Base-by-base conservation (phyloP, 805 yeast genomes). In the Myxozyma sirexii region DNA sequence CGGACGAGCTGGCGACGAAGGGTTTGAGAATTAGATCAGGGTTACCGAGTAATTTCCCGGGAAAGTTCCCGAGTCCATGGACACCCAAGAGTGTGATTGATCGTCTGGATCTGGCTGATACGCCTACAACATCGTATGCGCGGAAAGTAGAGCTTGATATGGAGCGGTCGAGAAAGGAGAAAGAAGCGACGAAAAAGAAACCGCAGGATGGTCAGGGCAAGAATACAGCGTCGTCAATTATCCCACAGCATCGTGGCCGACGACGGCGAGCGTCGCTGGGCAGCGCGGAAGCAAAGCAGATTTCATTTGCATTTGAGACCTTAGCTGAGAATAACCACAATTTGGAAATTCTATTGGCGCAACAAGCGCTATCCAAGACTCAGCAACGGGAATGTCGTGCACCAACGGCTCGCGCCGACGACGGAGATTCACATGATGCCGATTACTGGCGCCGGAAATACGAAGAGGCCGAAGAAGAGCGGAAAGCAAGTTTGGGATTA, bases 51-150 rank as follows among this genome's bases (percentile, higher is more conserved):
- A 50, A 62, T 29, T 66, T 60, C 54, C 69, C 69, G 2, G 69
- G 69, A 13, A 66, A 64, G 38, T 65, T 67, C 41, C 69, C 69
- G 1, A 67, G 69, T 55, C 68, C 68, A 4, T 62, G 58, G 60
- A 62, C 65, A 5, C 65, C 65, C 4, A 55, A 59, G 31, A 39
- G 53, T 35, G 53, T 60, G 12, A 57, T 55, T 12, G 58, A 52
- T 29, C 39, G 54, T 4, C 35, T 53, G 19, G 62, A 57, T 37
- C 39, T 60, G 35, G 62, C 61, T 6, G 60, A 57, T 24, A 50
- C 57, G 2, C 61, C 62, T 4, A 27, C 54, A 15, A 57, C 58
- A 12, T 21, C 54, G 13, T 49, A 43, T 43, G 56, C 56, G 15
- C 47, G 48, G n/a, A 45, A 49, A 35, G 27, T 15, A 12, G 29